Percentiles rank a stretch among this genome's conserved stretches.
Evolutionary conservation across 805 yeast species (phyloP).

Genomic region (Sugiyamaella chiloensis): DNA sequence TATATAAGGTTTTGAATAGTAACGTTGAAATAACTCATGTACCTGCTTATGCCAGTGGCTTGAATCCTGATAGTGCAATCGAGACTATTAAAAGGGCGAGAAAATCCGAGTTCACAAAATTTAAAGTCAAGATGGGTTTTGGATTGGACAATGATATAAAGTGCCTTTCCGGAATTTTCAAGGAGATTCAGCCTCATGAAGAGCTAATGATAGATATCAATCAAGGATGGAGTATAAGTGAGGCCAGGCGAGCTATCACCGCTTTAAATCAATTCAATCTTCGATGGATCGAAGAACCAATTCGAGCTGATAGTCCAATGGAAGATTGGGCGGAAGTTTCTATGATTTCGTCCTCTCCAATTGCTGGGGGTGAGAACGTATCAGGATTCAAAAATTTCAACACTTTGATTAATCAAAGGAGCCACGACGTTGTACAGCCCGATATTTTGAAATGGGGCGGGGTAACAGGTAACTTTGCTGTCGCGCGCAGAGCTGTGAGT

Average conservation of each 20-base stretch:
- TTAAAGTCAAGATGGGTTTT: not conserved
- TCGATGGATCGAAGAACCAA: not conserved
- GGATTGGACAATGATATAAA: not conserved
- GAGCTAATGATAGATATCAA: not conserved
- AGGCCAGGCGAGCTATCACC: not conserved
- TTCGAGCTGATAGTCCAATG: not conserved
- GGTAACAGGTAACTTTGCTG: not conserved
- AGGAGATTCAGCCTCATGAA: not conserved
- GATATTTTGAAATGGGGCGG: not conserved
- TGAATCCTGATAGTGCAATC: not conserved
- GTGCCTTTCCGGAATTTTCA: not conserved
- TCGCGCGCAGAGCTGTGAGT: not conserved
- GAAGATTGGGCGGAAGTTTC: not conserved
- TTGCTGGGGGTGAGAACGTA: not conserved
- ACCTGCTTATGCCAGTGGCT: not conserved
- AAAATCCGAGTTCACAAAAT: not conserved
- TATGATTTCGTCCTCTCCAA: not conserved
- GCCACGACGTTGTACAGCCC: not conserved
- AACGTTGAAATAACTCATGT: not conserved
- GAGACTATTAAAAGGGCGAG: not conserved
- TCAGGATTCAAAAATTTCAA: not conserved
- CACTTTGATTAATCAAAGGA: not conserved
- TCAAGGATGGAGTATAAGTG: not conserved
- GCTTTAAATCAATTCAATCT: not conserved
- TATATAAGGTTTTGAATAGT: not conserved